Evolutionary conservation across 2,329 filamentous ascomycete species (phyloP), one percentile per base, ranked within the genome.

Genomic region (Diaporthe vexans): DNA sequence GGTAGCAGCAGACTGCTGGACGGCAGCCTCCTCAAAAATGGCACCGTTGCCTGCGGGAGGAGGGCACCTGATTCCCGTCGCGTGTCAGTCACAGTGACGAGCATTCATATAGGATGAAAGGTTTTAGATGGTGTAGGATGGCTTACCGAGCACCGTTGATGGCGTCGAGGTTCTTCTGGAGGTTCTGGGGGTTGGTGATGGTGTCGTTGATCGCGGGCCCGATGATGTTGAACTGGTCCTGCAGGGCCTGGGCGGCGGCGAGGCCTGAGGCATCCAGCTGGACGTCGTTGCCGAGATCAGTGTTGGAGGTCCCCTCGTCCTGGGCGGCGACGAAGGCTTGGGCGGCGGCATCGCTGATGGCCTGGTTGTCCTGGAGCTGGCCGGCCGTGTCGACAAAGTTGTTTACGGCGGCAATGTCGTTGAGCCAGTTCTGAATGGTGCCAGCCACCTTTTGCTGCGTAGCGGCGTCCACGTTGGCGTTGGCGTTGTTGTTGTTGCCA

Each of bases 61-160:
- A 9, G 71, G 71, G 40, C 71, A 73, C 2, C 71, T 73, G 46
- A 13, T 11, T 54, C 19, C 17, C 26, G 35, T 6, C 17, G 10
- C 21, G 26, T 48, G 26, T 29, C 10, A 71, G 68, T 26, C 57
- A 40, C 37, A 40, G 57, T 43, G 57, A 26, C 7, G 10, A 43
- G 54, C 24, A 48, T 6, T 24, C 7, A 17, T 15, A 40, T 13
- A 37, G 19, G 4, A 29, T 15, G 19, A 29, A 24, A 46, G 24
- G n/a, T n/a, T n/a, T n/a, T n/a, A n/a, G 35, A 37, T 37, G 19
- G 2, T 17, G 35, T 17, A 7, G 29, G 54, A 21, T 11, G 19
- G 15, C 71, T 26, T 73, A 73, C 71, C 71, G 71, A 73, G 71
- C 71, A 52, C 59, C 71, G n/a, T 73, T 73, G 52, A 73, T 73